Percentiles rank a stretch among this genome's conserved stretches.
phyloP scores from a whole-genome alignment of 305 asterid genomes.

The Fraxinus albicans region DNA sequence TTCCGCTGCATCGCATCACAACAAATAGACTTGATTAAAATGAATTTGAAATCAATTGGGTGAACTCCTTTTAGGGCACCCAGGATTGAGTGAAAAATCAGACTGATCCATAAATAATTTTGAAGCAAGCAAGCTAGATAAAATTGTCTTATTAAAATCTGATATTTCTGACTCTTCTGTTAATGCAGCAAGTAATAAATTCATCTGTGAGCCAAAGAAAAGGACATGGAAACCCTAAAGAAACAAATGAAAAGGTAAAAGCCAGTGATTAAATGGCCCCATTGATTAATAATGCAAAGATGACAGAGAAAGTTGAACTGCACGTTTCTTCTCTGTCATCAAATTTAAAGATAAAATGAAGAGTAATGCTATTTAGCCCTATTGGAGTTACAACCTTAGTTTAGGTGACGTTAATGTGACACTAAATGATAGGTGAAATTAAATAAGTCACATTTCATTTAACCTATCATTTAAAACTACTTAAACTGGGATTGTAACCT shows the following conservation, averaged over 20 bases:
- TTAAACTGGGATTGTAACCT: too few relatives aligned
- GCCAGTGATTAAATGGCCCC: conserved; percentile 26
- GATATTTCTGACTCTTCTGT: conserved; percentile 30
- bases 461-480: too few relatives aligned
- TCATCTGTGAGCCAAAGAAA: conserved; percentile 25
- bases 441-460: too few relatives aligned
- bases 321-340: conserved; percentile 28
- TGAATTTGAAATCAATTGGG: neutral
- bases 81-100: conserved; percentile 9
- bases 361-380: too few relatives aligned
- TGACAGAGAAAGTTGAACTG: conserved; percentile 40
- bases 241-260: conserved; percentile 19
- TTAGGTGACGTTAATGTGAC: too few relatives aligned
- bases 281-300: conserved; percentile 39
- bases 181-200: conserved; percentile 18
- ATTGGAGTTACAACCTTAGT: too few relatives aligned
- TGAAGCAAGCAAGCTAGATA: neutral
- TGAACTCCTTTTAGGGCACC: conserved; percentile 20
- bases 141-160: conserved; percentile 31
- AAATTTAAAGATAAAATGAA: neutral
- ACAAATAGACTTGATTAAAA: neutral
- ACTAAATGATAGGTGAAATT: too few relatives aligned
- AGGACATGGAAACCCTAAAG: conserved; percentile 21
- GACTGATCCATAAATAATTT: conserved; percentile 12
- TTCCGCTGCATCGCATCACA: neutral